phyloP scores from a whole-genome alignment of 2,329 filamentous ascomycete species.

The Dendryphion nanum region DNA sequence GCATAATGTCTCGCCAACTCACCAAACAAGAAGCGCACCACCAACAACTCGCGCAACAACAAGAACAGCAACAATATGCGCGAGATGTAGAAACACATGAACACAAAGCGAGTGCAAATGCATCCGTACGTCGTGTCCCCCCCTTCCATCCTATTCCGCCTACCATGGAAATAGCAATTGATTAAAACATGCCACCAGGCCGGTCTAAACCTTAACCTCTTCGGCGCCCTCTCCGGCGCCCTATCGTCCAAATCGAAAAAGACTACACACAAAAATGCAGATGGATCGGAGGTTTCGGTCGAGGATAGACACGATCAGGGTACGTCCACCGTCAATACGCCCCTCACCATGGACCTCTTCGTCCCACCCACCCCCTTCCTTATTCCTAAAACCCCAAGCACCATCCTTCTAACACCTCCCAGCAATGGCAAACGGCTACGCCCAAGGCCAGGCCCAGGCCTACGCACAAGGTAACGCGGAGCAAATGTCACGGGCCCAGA shows the following conservation, averaged over 20 bases:
- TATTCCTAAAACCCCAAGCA: background rate
- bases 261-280: constrained; percentile 24
- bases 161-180: background rate
- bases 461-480: constrained; percentile 19
- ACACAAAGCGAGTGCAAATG: constrained; percentile 29
- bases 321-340: too few species aligned
- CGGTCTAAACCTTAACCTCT: constrained; percentile 37
- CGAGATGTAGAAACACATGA: constrained; percentile 27
- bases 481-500: constrained; percentile 12
- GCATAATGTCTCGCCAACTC: constrained; percentile 23
- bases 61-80: constrained; percentile 13
- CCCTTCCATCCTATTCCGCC: background rate
- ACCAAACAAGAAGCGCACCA: constrained; percentile 22
- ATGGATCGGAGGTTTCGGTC: constrained; percentile 20
- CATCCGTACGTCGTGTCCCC: constrained; percentile 20
- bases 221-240: constrained; percentile 34
- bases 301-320: constrained; percentile 28
- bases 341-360: background rate
- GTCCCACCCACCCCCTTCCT: background rate
- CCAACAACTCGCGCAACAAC: constrained; percentile 8
- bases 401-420: background rate
- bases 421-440: constrained; percentile 21
- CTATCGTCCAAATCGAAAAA: constrained; percentile 30
- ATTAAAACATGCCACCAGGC: constrained; percentile 14
- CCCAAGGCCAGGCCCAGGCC: constrained; percentile 18